Evolutionary conservation across 495 filamentous ascomycete genomes (phyloP), one percentile per base, ranked within the genome.

Genomic region (Lichina pygmaea): DNA sequence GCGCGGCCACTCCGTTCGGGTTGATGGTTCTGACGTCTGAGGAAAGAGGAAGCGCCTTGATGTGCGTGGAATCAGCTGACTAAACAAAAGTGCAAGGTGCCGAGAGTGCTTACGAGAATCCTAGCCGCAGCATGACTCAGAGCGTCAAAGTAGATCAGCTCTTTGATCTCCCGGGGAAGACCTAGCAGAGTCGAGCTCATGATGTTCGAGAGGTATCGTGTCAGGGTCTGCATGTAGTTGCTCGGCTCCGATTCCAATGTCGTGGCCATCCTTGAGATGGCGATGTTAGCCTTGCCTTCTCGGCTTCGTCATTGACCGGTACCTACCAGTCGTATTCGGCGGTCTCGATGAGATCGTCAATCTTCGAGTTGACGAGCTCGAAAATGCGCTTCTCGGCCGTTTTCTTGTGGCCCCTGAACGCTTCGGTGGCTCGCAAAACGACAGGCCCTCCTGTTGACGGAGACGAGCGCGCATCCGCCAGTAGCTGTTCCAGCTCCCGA

Each of bases 371-470:
- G 41, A 99, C 89, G 0, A 99, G 69, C 60, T 95, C 91, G 55
- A 99, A 99, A 44, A 99, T 93, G 12, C 89, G 78, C 59, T 94
- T 93, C 53, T 93, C 86, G 7, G 89, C 89, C 0, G 80, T 84
- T 62, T 93, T 93, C 61, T 93, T 93, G 54, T 93, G 84, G 48
- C 67, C 75, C 42, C 71, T 68, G 56, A 99, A 99, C 46, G 78
- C 70, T 51, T 81, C 76, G 0, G 86, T 94, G 3, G 89, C 86
- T 38, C 65, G 68, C 1, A 99, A 63, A 8, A 70, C 68, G 13
- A 94, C 69, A 2, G 78, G 73, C 0, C 72, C 77, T 6, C 76
- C 78, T 17, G 81, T 76, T 0, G 78, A 78, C 16, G 71, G 71
- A 10, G 80, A 81, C 13, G 79, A 81, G 30, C 89, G 72, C 0